phyloP scores from a whole-genome alignment of 108 stramenopile species.

The Cafeteria roenbergensis region DNA sequence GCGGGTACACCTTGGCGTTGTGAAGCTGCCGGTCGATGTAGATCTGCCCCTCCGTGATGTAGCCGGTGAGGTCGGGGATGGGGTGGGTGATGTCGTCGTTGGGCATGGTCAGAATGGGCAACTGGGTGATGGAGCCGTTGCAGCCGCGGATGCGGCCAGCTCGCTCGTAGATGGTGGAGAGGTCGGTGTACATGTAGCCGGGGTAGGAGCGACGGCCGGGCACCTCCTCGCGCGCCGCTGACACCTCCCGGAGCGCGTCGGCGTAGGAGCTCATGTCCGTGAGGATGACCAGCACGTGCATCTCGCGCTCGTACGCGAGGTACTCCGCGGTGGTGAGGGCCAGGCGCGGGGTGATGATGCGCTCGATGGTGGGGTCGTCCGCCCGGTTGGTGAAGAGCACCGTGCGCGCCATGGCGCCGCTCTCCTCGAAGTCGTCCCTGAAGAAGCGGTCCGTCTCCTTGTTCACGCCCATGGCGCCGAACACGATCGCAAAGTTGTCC shows the following conservation, averaged over 20 bases:
- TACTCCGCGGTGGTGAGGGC: conserved; percentile 97
- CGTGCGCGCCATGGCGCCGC: conserved; percentile 95
- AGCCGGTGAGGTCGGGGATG: conserved; percentile 97
- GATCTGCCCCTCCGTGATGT: conserved; percentile 99
- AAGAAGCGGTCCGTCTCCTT: conserved; percentile 99
- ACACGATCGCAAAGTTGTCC: conserved; percentile 98
- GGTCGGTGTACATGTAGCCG: conserved; percentile 99
- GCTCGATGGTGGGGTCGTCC: conserved; percentile 99
- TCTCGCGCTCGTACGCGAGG: conserved; percentile 95
- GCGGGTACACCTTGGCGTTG: conserved; percentile 96
- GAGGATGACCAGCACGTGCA: conserved; percentile 94
- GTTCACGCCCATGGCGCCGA: conserved; percentile 99
- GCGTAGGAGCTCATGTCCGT: conserved; percentile 99
- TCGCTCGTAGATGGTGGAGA: conserved; percentile 97
- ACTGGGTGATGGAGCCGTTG: conserved; percentile 97
- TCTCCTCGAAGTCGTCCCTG: conserved; percentile 93
- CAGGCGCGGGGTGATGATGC: conserved; percentile 97
- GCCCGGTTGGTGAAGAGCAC: conserved; percentile 96
- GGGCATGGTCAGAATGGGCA: conserved; percentile 99
- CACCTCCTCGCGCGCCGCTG: conserved; percentile 97
- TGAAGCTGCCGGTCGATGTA: conserved; percentile 93
- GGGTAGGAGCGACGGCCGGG: conserved; percentile 99
- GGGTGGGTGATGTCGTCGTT: conserved; percentile 99
- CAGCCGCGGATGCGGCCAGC: conserved; percentile 95
- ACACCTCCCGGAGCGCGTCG: conserved; percentile 96